phyloP scores from a whole-genome alignment of 768 basidiomycete species.

The Russula foetens region DNA sequence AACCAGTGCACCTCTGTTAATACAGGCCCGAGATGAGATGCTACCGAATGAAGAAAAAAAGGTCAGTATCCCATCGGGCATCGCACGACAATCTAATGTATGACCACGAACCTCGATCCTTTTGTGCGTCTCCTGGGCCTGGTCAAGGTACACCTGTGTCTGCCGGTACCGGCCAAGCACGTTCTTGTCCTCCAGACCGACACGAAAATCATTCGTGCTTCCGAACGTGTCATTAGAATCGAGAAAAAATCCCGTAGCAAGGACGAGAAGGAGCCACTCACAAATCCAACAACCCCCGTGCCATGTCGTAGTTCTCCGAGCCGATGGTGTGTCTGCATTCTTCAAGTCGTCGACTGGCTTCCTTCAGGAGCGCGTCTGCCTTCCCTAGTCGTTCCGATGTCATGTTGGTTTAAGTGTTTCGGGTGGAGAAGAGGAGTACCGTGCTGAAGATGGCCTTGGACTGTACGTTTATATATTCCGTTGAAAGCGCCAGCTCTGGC shows the following conservation, averaged over 20 bases:
- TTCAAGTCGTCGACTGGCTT: background rate
- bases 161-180: background rate
- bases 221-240: background rate
- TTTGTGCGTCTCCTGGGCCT: background rate
- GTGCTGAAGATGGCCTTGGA: background rate
- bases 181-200: background rate
- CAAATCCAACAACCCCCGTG: background rate
- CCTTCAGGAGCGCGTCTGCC: background rate
- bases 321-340: background rate
- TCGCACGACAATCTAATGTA: background rate
- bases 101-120: background rate
- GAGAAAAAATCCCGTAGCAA: background rate
- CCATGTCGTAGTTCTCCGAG: background rate
- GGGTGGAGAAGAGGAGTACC: background rate
- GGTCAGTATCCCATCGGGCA: background rate
- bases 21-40: background rate
- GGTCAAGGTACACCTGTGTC: background rate
- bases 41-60: background rate
- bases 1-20: background rate
- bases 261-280: background rate
- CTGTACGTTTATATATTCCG: background rate
- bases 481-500: too few species aligned
- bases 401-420: background rate
- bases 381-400: background rate
- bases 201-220: background rate